Base-by-base conservation (phyloP, 805 yeast genomes). In the Deakozyma indianensis region DNA sequence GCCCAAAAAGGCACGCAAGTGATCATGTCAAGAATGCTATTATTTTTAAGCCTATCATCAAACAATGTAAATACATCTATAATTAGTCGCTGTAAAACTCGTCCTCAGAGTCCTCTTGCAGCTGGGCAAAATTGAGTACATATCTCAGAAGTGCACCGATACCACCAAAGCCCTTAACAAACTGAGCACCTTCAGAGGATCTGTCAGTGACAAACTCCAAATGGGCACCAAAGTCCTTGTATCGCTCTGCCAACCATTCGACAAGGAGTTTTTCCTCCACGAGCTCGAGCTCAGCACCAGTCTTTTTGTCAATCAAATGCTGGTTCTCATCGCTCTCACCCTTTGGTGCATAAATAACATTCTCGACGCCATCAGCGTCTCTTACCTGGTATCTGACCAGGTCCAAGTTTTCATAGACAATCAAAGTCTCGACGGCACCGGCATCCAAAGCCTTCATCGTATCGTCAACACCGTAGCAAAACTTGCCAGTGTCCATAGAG, bases 231-330 rank as follows among this genome's bases (percentile, higher is more conserved):
- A 76, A 92, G 23, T 75, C 83, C 63, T 80, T 83, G 69, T 92
- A 92, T 68, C 87, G 85, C 69, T 90, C 98, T 43, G 98, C 97
- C 52, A 92, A 73, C 99, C 99, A 92, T 68, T 92, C 98, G 53
- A 92, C 74, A 56, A 92, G 74, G 35, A 86, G 77, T 67, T 78
- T 79, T 64, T 92, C 97, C 45, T 78, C 79, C 32, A 83, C 75
- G 45, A 83, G 68, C 63, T 92, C 98, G 83, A 92, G 83, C 64
- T 92, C 97, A 47, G 78, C 71, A 45, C 97, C 98, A 32, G 94
- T 83, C 63, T 80, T 84, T 68, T 88, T 97, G 45, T 82, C 57
- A 56, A 83, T 73, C 65, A 80, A 83, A 4, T 81, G 70, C 62
- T 83, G 82, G 64, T 81, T 85, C 9, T 32, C 38, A n/a, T 7